Conservation (phyloP, 257 asterid genomes). For the Fraxinus quadrangulata region DNA sequence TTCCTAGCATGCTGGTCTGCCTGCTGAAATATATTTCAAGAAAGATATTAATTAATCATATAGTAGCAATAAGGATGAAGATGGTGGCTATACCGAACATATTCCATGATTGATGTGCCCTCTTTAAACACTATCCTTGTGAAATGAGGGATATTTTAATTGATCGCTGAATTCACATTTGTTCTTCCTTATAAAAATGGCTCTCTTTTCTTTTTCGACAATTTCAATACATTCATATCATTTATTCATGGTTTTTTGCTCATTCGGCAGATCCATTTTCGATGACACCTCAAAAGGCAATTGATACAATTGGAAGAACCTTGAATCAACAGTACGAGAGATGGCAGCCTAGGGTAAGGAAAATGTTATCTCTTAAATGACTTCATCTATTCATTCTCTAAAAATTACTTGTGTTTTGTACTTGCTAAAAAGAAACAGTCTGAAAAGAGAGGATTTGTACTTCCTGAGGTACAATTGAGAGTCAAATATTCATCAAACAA, state of each 20-base stretch:
- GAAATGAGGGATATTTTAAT: background rate
- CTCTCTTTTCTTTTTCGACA: background rate
- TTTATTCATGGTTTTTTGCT: background rate
- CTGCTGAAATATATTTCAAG: background rate
- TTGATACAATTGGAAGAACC: constrained; percentile 60
- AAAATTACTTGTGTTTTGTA: background rate
- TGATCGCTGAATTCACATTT: background rate
- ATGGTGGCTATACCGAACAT: background rate
- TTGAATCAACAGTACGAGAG: constrained; percentile 66
- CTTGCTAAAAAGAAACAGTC: background rate
- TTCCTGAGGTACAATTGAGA: background rate
- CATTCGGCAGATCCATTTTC: constrained; percentile 70
- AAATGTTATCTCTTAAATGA: background rate
- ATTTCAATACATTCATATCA: background rate
- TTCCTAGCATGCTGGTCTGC: background rate
- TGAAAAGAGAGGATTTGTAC: constrained; percentile 12
- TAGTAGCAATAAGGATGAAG: background rate
- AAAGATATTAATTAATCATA: background rate
- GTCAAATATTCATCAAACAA: background rate
- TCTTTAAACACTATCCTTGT: background rate
- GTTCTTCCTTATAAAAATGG: background rate
- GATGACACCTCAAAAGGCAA: constrained; percentile 70
- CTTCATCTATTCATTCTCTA: background rate
- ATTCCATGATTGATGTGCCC: background rate
- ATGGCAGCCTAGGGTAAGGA: constrained; percentile 84